Conservation (phyloP, 169 alveolate genomes). For the Perkinsus olseni region DNA sequence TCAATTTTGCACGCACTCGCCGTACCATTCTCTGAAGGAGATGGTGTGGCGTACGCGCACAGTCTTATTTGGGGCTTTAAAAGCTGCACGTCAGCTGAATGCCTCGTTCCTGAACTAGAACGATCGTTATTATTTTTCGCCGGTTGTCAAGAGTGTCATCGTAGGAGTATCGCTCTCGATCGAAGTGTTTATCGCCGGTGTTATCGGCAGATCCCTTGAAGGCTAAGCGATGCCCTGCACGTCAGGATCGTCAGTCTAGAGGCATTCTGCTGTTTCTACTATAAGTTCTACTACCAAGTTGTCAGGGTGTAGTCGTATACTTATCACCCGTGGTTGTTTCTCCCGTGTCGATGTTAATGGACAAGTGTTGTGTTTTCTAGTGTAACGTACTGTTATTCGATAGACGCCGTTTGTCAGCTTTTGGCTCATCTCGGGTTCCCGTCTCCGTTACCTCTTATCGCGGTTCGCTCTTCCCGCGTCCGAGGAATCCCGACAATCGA, state of each 20-base stretch:
- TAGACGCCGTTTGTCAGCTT: too few species aligned
- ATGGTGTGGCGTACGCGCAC: not conserved
- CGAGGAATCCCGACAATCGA: too few species aligned
- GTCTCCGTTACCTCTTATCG: too few species aligned
- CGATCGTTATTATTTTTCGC: not conserved
- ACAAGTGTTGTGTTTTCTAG: not conserved
- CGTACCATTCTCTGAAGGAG: not conserved
- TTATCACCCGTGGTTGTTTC: not conserved
- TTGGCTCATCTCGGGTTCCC: too few species aligned
- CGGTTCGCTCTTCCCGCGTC: too few species aligned
- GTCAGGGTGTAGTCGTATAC: not conserved
- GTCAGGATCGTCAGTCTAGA: not conserved
- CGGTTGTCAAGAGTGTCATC: not conserved
- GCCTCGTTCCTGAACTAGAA: not conserved
- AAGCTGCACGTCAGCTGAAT: not conserved
- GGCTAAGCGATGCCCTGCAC: not conserved
- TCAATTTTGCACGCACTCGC: not conserved
- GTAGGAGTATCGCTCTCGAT: not conserved
- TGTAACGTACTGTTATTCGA: too few species aligned
- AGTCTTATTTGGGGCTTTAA: not conserved
- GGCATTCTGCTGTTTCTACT: not conserved
- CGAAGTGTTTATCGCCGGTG: not conserved
- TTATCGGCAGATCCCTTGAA: not conserved
- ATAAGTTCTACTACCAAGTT: not conserved
- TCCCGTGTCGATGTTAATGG: not conserved